These are phyloP conservation scores for Cutaneotrichosporon dermatis DNA, from an alignment of 1,284 basidiomycete genomes.

Conservation along the genomic window DNA sequence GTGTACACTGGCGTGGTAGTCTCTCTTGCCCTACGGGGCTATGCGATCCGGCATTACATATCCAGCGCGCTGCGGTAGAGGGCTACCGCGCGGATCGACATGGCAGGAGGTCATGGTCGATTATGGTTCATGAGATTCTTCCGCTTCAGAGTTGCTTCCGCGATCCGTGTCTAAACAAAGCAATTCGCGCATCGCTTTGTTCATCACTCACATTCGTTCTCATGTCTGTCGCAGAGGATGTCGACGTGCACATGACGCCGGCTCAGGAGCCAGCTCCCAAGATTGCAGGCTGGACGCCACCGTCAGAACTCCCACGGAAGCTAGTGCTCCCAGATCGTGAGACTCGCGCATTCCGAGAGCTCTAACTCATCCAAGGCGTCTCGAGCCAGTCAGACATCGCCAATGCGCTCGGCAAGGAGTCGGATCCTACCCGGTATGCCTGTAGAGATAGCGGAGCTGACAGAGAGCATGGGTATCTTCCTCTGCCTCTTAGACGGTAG, in stretches of 20 bases:
- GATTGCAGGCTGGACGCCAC: not conserved
- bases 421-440: constrained; percentile 26
- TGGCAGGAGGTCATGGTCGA: no score
- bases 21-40: constrained; percentile 15
- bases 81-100: no score
- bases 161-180: no score
- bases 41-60: constrained; percentile 26
- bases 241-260: not conserved
- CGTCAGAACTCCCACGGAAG: not conserved
- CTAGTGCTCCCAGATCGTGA: constrained; percentile 1
- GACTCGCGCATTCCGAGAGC: not conserved
- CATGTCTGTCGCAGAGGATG: not conserved
- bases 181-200: no score
- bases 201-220: not conserved
- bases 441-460: no score
- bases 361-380: not conserved
- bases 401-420: constrained; percentile 18
- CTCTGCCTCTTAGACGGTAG: constrained; percentile 15
- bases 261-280: not conserved
- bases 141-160: no score
- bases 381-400: constrained; percentile 11
- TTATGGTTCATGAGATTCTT: no score
- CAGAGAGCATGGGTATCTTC: constrained; percentile 14
- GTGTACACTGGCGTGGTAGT: constrained; percentile 25
- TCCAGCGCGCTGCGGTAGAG: not conserved